Conservation (phyloP, 495 filamentous ascomycete genomes). For the Penicillium crystallinum region DNA sequence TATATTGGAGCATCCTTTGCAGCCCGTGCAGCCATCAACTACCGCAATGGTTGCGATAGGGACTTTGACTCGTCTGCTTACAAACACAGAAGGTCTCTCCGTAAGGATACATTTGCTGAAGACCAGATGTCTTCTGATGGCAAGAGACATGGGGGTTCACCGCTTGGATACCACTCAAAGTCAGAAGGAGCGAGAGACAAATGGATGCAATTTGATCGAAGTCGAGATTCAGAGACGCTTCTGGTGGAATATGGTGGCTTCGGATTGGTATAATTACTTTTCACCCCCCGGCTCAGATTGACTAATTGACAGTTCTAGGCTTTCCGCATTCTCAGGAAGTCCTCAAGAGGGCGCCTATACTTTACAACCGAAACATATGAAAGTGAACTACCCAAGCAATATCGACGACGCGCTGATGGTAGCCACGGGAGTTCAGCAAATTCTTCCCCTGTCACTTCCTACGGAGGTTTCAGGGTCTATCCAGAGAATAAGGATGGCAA, state of each 20-base stretch:
- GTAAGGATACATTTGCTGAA: slow-evolving; percentile 19
- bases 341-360: slow-evolving; percentile 24
- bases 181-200: slow-evolving; percentile 18
- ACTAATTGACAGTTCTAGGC: slow-evolving; percentile 13
- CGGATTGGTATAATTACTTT: slow-evolving; percentile 23
- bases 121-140: slow-evolving; percentile 19
- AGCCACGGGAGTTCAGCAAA: slow-evolving; percentile 1
- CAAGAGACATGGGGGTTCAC: slow-evolving; percentile 24
- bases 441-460: slow-evolving; percentile 12
- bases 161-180: slow-evolving; percentile 21
- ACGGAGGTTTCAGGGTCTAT: slow-evolving; percentile 24
- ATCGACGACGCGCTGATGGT: slow-evolving; percentile 26
- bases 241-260: slow-evolving; percentile 32
- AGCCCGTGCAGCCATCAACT: slow-evolving; percentile 16
- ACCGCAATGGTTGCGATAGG: slow-evolving; percentile 21
- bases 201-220: slow-evolving; percentile 24
- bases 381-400: slow-evolving; percentile 25
- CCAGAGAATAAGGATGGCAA: slow-evolving; percentile 17
- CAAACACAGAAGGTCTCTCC: slow-evolving; percentile 20
- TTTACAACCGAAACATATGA: slow-evolving; percentile 30
- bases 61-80: slow-evolving; percentile 14
- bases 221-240: slow-evolving; percentile 27
- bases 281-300: neutral
- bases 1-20: slow-evolving; percentile 20
- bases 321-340: slow-evolving; percentile 21